Conservation (phyloP, 2,329 filamentous ascomycete genomes). For the Trichoderma citrinoviride region DNA sequence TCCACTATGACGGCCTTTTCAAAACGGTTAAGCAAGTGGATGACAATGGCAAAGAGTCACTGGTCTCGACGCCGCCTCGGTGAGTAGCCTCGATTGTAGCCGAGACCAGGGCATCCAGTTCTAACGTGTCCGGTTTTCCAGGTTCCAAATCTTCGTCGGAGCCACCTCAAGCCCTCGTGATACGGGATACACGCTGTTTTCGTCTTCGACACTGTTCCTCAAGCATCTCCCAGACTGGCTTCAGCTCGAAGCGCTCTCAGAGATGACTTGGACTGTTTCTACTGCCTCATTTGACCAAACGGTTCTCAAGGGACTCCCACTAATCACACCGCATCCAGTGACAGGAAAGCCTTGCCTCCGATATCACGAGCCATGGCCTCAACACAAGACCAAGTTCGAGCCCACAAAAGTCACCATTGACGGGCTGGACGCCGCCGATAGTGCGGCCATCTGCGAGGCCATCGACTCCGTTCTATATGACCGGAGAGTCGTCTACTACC, state of each 20-base stretch:
- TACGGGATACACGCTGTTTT: conserved; percentile 55
- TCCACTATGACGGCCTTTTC: conserved; percentile 58
- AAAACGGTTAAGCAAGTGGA: conserved; percentile 46
- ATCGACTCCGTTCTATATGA: conserved; percentile 48
- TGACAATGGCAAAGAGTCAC: conserved; percentile 40
- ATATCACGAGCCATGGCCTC: conserved; percentile 55
- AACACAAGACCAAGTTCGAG: conserved; percentile 50
- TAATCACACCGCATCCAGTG: conserved; percentile 46
- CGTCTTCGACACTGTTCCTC: conserved; percentile 50
- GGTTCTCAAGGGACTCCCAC: conserved; percentile 42
- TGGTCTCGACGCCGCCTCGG: conserved; percentile 44
- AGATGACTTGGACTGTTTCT: conserved; percentile 48
- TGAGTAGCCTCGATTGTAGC: conserved; percentile 28
- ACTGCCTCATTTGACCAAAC: conserved; percentile 48
- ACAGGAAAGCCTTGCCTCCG: conserved; percentile 49
- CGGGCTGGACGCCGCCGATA: conserved; percentile 32
- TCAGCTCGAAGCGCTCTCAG: conserved; percentile 37
- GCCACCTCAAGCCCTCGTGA: conserved; percentile 46
- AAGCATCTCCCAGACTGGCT: conserved; percentile 42
- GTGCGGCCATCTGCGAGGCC: conserved; percentile 37
- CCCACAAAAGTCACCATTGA: conserved; percentile 46
- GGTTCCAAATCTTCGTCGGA: conserved; percentile 53
- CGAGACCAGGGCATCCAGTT: not conserved
- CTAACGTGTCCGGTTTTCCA: conserved; percentile 22
- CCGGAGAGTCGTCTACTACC: conserved; percentile 48